Base-by-base conservation (phyloP, 2,329 filamentous ascomycete genomes). In the Diplocarpon mali region DNA sequence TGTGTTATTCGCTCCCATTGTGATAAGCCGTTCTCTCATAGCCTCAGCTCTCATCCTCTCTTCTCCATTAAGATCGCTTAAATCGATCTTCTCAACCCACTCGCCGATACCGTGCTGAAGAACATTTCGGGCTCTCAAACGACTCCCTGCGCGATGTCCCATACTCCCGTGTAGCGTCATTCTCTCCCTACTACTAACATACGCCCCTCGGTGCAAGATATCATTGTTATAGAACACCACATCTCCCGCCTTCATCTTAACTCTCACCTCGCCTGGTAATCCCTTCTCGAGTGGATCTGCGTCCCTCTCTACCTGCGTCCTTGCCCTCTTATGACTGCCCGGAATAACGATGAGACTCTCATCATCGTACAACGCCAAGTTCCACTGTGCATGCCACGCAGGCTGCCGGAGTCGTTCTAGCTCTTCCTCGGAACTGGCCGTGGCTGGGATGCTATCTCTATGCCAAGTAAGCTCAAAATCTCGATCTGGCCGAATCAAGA, bases 151-250 rank as follows among this genome's bases (percentile, higher is more conserved):
- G 0, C 67, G 67, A 53, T 80, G 73, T 1, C 83, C 83, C 38
- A 85, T 81, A 44, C 76, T 82, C 6, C 83, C 83, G 62, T 87
- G 83, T 57, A 87, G 64, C 48, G 82, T 86, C 69, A 82, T 73
- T 17, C 83, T 67, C 64, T 85, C 79, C 53, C 67, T 72, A 1
- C 32, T 56, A 11, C 65, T 64, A 52, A 72, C 67, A 61, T 87
- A 88, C 24, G 76, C 75, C 1, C 83, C 83, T 3, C 83, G 68
- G 58, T 87, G 83, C 51, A 93, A 62, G 52, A 94, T 93, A 62
- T 94, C 93, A 60, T 89, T 93, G 63, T 94, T 80, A 60, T 94
- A 94, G 57, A 94, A 94, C 35, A 84, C 84, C 13, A 83, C 77
- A 64, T 94, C 87, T 0, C 87, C 87, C 0, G 85, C 72, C 50